Percentiles rank a stretch among this genome's conserved stretches.
These are phyloP conservation scores for Diaporthe aspalathi DNA, from an alignment of 2,329 filamentous ascomycete genomes.

Conservation along the genomic window DNA sequence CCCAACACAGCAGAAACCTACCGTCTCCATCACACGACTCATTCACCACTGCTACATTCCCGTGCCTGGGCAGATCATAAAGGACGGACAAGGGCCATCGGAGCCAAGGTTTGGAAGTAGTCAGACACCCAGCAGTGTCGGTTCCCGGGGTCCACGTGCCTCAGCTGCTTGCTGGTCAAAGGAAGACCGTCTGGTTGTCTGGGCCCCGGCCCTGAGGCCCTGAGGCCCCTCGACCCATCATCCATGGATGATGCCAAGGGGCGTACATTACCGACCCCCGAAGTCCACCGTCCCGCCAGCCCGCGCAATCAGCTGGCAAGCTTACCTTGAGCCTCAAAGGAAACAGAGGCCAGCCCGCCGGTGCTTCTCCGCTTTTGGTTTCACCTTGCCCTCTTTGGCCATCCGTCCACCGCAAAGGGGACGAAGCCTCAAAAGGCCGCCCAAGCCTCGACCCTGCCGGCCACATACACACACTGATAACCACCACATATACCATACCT, in stretches of 20 bases:
- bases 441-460: conserved; percentile 10
- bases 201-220: not conserved
- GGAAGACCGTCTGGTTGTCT: conserved; percentile 6
- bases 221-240: not conserved
- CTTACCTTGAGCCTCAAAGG: conserved; percentile 1
- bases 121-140: not conserved
- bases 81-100: not conserved
- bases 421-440: conserved; percentile 14
- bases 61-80: not conserved
- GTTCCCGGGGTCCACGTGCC: conserved; percentile 9
- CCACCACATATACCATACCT: not conserved
- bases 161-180: conserved; percentile 28
- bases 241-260: not conserved
- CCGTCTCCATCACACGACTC: not conserved
- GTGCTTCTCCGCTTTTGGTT: conserved; percentile 27
- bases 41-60: not conserved
- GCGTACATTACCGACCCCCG: not conserved
- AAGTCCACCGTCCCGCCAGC: not conserved
- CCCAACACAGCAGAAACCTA: not conserved
- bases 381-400: conserved; percentile 15
- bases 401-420: not conserved
- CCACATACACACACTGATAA: not conserved
- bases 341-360: conserved; percentile 15
- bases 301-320: not conserved
- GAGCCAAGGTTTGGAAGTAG: not conserved